Evolutionary conservation across 768 basidiomycete species (phyloP), one percentile per base, ranked within the genome.

Genomic region (Tylopilus rubrobrunneus): DNA sequence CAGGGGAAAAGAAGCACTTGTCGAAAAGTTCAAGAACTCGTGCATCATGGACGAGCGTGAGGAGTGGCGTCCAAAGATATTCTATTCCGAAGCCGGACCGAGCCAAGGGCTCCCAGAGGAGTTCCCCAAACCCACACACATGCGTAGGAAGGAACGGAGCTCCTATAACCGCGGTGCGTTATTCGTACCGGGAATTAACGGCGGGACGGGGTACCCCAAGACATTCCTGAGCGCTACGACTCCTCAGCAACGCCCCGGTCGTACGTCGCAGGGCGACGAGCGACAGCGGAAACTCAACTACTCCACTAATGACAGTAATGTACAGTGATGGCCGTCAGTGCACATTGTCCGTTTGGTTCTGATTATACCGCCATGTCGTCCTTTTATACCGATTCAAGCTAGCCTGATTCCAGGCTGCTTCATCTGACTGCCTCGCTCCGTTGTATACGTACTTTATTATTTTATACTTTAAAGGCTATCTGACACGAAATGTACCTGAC

Each of bases 21-120:
- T 95, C 46, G 89, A 91, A 67, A 92, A 94, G 70, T 95, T 95
- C 78, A 89, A 89, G 66, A 94, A 93, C 63, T 92, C 90, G 27
- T 78, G 84, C 50, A 89, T 93, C 54, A 92, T 94, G 89, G 89
- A 93, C 69, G 88, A 91, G 67, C 81, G 81, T 33, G 85, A 86
- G 64, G 78, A 80, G 14, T 92, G 89, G 86, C 81, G 87, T 23
- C 92, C 92, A 4, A 87, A 89, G 63, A 90, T 94, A 51, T 91
- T 89, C 68, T 85, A 84, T 65, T 87, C 90, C 28, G 78, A 79
- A 10, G 69, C 76, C 40, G 92, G 92, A 3, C 79, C 81, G 8
- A 74, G 82, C 49, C 81, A 85, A 69, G 92, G 92, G 7, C 74
- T 86, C 23, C 82, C 84, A 0, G 86, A 94, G 64, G 86, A 85